Evolutionary conservation across 192 early-diverging fungal species (phyloP).

Genomic region (Rhizophagus clarus): DNA sequence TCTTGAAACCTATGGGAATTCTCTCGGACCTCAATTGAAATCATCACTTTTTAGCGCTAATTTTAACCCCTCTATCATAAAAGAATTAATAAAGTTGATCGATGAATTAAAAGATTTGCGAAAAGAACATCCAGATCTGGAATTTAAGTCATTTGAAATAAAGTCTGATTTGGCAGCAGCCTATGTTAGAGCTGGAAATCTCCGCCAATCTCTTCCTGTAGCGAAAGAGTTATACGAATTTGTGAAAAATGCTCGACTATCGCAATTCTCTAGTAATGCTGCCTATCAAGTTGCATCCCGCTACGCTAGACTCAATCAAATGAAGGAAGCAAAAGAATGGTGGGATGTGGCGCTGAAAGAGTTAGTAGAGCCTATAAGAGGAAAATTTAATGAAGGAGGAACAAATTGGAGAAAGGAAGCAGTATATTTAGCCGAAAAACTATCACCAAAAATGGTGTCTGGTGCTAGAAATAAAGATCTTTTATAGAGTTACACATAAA

Average conservation of each 20-base stretch:
- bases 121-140: conserved; percentile 1
- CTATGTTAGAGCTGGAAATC: neutral
- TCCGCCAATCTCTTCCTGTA: neutral
- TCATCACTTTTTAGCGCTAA: neutral
- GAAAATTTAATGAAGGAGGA: neutral
- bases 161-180: neutral
- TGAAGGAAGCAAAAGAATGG: neutral
- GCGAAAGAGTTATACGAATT: neutral
- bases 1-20: neutral
- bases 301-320: neutral
- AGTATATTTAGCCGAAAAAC: neutral
- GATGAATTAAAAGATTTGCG: neutral
- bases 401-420: neutral
- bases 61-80: neutral
- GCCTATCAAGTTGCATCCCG: neutral
- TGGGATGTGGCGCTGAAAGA: neutral
- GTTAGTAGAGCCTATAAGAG: neutral
- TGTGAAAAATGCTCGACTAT: neutral
- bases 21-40: neutral
- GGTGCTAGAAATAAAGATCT: neutral
- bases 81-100: neutral
- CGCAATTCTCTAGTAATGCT: neutral
- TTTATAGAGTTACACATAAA: too few relatives aligned
- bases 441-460: neutral
- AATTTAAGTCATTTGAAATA: neutral